phyloP scores from a whole-genome alignment of 1,284 basidiomycete species.

The Fomitopsis betulina region DNA sequence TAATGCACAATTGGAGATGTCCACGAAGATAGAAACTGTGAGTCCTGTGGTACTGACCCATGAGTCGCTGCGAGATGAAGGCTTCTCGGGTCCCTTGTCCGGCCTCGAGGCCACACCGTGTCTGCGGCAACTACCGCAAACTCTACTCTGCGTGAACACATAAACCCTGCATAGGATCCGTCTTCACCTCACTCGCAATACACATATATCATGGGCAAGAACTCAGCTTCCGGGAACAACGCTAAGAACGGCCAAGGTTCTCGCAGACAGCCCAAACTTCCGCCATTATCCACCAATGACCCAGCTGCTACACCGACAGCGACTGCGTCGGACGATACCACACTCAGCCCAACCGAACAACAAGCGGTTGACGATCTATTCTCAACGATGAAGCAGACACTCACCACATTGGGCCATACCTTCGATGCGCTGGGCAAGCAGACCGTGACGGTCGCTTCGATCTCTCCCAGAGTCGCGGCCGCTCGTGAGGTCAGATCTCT shows the following conservation, averaged over 20 bases:
- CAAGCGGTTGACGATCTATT: slow-evolving; percentile 38
- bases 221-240: background rate
- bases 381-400: slow-evolving; percentile 37
- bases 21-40: background rate
- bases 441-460: slow-evolving; percentile 35
- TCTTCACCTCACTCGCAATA: background rate
- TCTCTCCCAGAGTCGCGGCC: slow-evolving; percentile 40
- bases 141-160: background rate
- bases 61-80: background rate
- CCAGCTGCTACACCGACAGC: background rate
- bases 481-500: slow-evolving; percentile 34
- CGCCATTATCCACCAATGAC: background rate
- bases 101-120: background rate
- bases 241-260: background rate
- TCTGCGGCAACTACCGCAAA: background rate
- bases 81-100: background rate
- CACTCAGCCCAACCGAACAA: slow-evolving; percentile 25
- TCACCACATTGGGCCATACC: slow-evolving; percentile 33
- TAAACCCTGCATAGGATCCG: background rate
- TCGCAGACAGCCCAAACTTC: background rate
- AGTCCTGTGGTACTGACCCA: background rate
- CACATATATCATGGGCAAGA: background rate
- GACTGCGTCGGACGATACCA: background rate
- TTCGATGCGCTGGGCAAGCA: slow-evolving; percentile 43
- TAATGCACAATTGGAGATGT: background rate